Conservation (phyloP, 2,329 filamentous ascomycete species). For the Sarocladium strictum region DNA sequence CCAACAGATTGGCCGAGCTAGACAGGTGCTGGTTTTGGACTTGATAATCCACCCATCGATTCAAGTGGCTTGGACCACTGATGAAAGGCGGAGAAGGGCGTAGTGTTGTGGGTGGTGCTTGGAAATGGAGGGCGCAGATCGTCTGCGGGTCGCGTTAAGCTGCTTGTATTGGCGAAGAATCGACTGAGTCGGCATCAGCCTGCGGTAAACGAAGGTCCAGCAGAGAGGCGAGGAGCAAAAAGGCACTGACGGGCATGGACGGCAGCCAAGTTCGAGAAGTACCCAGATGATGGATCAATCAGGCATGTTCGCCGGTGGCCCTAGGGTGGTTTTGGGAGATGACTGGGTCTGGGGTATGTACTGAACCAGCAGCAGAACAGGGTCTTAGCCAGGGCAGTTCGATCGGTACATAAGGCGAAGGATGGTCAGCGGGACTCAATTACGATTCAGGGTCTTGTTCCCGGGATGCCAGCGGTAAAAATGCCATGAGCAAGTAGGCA, state of each 20-base stretch:
- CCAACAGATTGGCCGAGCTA: neutral
- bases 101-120: neutral
- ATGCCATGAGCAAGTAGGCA: neutral
- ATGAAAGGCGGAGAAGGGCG: neutral
- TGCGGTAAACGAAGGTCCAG: constrained; percentile 1
- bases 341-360: constrained; percentile 2
- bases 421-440: neutral
- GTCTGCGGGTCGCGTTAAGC: neutral
- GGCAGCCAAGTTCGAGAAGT: neutral
- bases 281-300: neutral
- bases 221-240: neutral
- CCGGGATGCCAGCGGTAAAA: neutral
- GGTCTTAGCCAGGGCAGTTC: neutral
- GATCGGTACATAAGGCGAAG: constrained; percentile 2
- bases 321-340: neutral
- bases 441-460: neutral
- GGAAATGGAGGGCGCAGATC: neutral
- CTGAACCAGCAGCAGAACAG: neutral
- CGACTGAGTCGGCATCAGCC: neutral
- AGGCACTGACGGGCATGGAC: neutral
- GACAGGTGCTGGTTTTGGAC: neutral
- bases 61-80: neutral
- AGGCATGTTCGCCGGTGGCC: neutral
- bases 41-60: neutral
- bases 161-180: neutral